These are phyloP conservation scores for Sugiyamaella qingdaonensis DNA, from an alignment of 805 yeast genomes.

Conservation along the genomic window DNA sequence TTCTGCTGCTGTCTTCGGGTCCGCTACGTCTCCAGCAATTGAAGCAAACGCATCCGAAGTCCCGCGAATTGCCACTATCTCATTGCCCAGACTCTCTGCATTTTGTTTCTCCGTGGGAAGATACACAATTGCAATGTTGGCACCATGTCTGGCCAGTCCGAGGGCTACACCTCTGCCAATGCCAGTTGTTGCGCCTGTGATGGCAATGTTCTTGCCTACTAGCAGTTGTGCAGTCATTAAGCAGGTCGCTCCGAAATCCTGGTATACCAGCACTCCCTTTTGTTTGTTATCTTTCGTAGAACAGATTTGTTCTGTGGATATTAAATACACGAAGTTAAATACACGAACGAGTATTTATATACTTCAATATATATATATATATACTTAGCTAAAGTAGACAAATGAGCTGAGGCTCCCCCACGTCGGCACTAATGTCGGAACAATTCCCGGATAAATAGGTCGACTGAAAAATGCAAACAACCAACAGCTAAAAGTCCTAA, in stretches of 20 bases:
- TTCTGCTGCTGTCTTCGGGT: conserved; percentile 35
- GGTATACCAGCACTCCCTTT: too few species aligned
- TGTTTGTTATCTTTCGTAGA: too few species aligned
- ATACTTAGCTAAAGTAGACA: background rate
- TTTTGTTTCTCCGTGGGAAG: conserved; percentile 33
- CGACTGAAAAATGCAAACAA: too few species aligned
- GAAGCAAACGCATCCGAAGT: conserved; percentile 29
- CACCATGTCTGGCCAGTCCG: conserved; percentile 42
- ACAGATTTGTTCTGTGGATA: too few species aligned
- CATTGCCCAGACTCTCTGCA: conserved; percentile 53
- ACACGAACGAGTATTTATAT: too few species aligned
- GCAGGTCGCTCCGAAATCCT: too few species aligned
- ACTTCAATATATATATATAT: too few species aligned
- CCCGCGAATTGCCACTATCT: conserved; percentile 21
- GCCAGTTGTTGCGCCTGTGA: conserved; percentile 47
- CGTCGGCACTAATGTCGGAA: conserved; percentile 2
- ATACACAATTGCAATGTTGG: conserved; percentile 39
- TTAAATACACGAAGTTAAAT: too few species aligned
- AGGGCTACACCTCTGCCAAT: conserved; percentile 44
- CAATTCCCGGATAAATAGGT: background rate
- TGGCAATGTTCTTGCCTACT: conserved; percentile 28
- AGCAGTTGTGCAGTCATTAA: background rate
- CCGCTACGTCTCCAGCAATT: conserved; percentile 35
- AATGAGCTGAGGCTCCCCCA: conserved; percentile 1
- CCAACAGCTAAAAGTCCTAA: too few species aligned